phyloP scores from a whole-genome alignment of 306 rosid species.

The Hippophae tibetana region DNA sequence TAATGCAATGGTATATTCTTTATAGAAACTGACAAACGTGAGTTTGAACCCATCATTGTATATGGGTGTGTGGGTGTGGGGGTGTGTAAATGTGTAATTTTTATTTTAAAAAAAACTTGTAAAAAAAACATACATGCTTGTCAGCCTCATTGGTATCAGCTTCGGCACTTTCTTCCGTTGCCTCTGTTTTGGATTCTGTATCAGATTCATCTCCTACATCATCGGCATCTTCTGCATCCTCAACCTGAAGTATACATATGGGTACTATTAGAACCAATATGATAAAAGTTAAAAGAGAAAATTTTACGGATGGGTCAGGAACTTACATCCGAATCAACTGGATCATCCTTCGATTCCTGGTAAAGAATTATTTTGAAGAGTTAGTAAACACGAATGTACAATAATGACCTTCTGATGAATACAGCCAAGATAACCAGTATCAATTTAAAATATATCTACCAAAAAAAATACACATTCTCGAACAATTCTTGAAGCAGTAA shows the following conservation, averaged over 20 bases:
- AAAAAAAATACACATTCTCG: too few species aligned
- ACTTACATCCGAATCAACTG: conserved; percentile 83
- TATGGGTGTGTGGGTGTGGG: too few species aligned
- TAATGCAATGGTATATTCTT: too few species aligned
- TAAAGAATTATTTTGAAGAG: conserved; percentile 12
- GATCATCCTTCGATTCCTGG: conserved; percentile 82
- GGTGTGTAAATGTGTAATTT: too few species aligned
- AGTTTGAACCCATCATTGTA: too few species aligned
- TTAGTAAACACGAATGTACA: conserved; percentile 6
- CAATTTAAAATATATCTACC: too few species aligned
- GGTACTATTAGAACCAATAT: conserved; percentile 15
- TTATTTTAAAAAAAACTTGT: too few species aligned
- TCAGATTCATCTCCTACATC: conserved; percentile 49
- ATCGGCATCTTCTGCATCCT: conserved; percentile 64
- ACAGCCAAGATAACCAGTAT: neutral
- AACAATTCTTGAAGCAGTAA: too few species aligned
- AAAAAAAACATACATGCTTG: conserved; percentile 29
- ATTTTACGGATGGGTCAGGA: neutral
- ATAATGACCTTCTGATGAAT: neutral
- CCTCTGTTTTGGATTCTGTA: conserved; percentile 18
- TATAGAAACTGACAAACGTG: too few species aligned
- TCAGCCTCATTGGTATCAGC: conserved; percentile 36
- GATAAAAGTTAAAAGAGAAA: neutral
- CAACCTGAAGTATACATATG: conserved; percentile 36
- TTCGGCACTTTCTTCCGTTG: conserved; percentile 11